Percentiles rank a stretch among this genome's conserved stretches.
phyloP scores from a whole-genome alignment of 148 eudicot species.

The Rhododendron ferrugineum region DNA sequence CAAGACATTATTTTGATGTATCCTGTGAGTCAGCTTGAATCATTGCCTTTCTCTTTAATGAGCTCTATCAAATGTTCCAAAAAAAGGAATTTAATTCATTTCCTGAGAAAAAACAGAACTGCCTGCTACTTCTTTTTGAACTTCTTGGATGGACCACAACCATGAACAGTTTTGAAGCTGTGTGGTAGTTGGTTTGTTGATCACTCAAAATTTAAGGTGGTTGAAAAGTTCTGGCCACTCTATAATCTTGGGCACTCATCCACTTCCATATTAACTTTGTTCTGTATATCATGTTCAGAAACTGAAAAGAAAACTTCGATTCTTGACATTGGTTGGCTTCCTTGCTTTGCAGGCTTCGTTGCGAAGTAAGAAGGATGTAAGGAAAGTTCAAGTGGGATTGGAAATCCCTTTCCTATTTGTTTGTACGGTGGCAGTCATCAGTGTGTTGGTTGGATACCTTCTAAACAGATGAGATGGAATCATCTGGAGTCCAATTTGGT shows the following conservation, averaged over 20 bases:
- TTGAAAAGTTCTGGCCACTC: not conserved
- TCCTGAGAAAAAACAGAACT: not conserved
- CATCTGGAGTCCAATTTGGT: not conserved
- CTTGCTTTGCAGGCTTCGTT: conserved; percentile 39
- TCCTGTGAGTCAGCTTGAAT: not conserved
- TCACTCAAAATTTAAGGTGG: not conserved
- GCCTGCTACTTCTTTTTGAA: not conserved
- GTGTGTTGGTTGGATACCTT: conserved; percentile 51
- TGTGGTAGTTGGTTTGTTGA: not conserved
- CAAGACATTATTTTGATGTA: not conserved
- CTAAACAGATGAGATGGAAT: conserved; percentile 17
- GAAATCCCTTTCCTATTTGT: conserved; percentile 54
- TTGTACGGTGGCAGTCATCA: conserved; percentile 64
- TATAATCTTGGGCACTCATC: not conserved
- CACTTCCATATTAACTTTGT: not conserved
- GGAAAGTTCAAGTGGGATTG: conserved; percentile 61
- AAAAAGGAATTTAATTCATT: not conserved
- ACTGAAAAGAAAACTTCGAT: not conserved
- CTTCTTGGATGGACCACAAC: not conserved
- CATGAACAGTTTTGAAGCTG: not conserved
- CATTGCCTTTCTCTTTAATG: not conserved
- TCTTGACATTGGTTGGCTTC: not conserved
- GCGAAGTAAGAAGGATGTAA: conserved; percentile 34
- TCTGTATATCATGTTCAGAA: not conserved
- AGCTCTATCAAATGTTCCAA: not conserved